Percentiles rank a stretch among this genome's conserved stretches.
Evolutionary conservation across 2,329 filamentous ascomycete species (phyloP).

Genomic region (Ascochyta lentis): DNA sequence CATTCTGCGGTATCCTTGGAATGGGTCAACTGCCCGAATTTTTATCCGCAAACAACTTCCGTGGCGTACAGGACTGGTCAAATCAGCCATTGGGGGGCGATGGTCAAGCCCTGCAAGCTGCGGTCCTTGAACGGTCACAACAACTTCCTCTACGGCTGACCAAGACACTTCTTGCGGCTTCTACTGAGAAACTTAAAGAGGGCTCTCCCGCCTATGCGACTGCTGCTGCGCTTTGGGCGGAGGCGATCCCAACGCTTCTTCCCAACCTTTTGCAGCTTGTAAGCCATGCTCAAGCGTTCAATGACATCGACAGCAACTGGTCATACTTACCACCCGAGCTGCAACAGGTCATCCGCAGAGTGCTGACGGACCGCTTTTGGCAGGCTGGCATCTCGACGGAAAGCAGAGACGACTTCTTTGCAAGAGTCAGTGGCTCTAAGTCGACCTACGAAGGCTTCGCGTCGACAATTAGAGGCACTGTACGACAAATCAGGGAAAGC

Average conservation of each 20-base stretch:
- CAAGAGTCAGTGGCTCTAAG: slow-evolving; percentile 86
- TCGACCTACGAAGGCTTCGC: slow-evolving; percentile 90
- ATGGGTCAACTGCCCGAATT: slow-evolving; percentile 83
- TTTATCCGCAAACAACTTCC: slow-evolving; percentile 73
- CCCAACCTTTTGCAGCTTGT: slow-evolving; percentile 85
- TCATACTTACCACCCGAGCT: slow-evolving; percentile 75
- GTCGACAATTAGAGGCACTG: slow-evolving; percentile 86
- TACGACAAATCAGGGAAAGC: slow-evolving; percentile 88
- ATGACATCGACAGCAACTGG: slow-evolving; percentile 83
- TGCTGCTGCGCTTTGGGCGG: slow-evolving; percentile 83
- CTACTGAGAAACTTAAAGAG: slow-evolving; percentile 85
- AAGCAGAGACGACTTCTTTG: slow-evolving; percentile 96
- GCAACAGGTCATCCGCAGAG: slow-evolving; percentile 76
- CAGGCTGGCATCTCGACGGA: slow-evolving; percentile 96
- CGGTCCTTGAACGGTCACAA: slow-evolving; percentile 78
- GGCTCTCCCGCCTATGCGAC: slow-evolving; percentile 74
- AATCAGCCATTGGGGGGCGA: slow-evolving; percentile 76
- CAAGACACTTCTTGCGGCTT: slow-evolving; percentile 90
- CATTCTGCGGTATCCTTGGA: slow-evolving; percentile 80
- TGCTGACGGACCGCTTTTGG: slow-evolving; percentile 96
- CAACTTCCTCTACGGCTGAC: slow-evolving; percentile 82
- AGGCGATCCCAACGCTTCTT: slow-evolving; percentile 81
- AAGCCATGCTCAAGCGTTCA: slow-evolving; percentile 88
- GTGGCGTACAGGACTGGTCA: slow-evolving; percentile 84
- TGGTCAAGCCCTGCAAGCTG: slow-evolving; percentile 77